Percentiles rank a stretch among this genome's conserved stretches.
phyloP scores from a whole-genome alignment of 805 yeast genomes.

The Yamadazyma scolyti region DNA sequence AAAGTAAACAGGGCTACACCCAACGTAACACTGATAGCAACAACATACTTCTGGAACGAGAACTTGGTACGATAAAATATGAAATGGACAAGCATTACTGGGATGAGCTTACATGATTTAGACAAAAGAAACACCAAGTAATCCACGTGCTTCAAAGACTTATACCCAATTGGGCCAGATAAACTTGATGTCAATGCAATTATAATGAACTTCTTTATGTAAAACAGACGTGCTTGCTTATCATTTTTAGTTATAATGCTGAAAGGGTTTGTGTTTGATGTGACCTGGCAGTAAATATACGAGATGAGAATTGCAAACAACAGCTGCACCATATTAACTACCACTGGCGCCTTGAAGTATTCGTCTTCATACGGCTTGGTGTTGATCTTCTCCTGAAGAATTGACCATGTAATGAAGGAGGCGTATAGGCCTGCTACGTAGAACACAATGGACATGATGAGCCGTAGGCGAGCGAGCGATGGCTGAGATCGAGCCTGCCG shows the following conservation, averaged over 20 bases:
- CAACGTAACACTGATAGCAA: constrained; percentile 71
- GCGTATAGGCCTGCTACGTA: constrained; percentile 69
- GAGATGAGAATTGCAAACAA: constrained; percentile 71
- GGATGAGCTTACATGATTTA: constrained; percentile 89
- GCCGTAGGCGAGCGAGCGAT: too few species aligned
- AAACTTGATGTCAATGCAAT: constrained; percentile 74
- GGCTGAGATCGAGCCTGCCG: too few species aligned
- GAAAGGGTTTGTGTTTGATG: constrained; percentile 24
- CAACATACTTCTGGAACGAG: constrained; percentile 71
- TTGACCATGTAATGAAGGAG: constrained; percentile 88
- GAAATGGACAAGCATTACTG: constrained; percentile 86
- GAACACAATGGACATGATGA: too few species aligned
- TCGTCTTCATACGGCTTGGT: constrained; percentile 63
- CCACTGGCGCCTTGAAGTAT: constrained; percentile 69
- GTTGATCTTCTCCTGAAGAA: constrained; percentile 84
- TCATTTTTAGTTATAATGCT: constrained; percentile 31
- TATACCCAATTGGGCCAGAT: constrained; percentile 79
- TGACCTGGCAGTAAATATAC: constrained; percentile 45
- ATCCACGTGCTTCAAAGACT: constrained; percentile 77
- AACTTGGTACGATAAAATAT: constrained; percentile 65
- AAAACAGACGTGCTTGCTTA: constrained; percentile 8
- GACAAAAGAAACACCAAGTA: constrained; percentile 82
- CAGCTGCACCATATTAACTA: constrained; percentile 76
- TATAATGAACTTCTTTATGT: constrained; percentile 38
- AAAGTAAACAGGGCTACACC: constrained; percentile 84